Evolutionary conservation across 2,329 filamentous ascomycete species (phyloP), one percentile per base, ranked within the genome.

Genomic region (Phialophora macrospora): DNA sequence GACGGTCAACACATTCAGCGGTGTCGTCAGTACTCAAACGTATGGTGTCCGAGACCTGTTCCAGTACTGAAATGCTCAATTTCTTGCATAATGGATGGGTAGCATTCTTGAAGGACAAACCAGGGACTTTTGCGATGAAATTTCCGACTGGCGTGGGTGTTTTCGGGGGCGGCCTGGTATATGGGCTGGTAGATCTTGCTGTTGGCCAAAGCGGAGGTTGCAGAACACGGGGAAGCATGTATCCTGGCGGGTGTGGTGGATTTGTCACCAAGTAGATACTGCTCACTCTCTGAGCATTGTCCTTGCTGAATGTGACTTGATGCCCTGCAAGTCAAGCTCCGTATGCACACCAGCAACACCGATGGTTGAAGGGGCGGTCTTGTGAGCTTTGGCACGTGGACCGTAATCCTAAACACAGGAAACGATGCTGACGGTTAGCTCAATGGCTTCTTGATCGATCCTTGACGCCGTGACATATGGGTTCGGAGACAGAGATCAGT

Each of bases 101-200:
- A 0, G 85, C 84, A 1, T 87, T 84, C 72, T 86, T 81, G 73
- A 78, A 81, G 38, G 79, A 82, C 57, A 75, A 82, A 28, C 74
- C 79, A 1, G 82, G 85, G 1, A 80, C 75, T 11, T 76, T 75
- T 2, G 65, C 77, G 0, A 77, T 87, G 56, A 85, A 86, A 73
- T 76, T 81, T 0, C 70, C 83, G 9, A 87, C 85, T 0, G 84
- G 81, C 0, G 70, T 86, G 0, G 84, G 82, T 17, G 12, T 0
- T 87, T 87, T 87, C 58, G 85, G 85, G 0, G 83, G 81, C 0
- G 86, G 85, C 71, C 73, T 88, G 66, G 84, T 85, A 0, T 87
- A 87, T 72, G 84, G 87, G 72, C 77, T 87, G 20, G 76, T 86
- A 14, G 84, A 82, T 7, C 71, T 87, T 67, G 77, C 79, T 32